Conservation (phyloP, 495 filamentous ascomycete species). For the Podospora pseudocomata region DNA sequence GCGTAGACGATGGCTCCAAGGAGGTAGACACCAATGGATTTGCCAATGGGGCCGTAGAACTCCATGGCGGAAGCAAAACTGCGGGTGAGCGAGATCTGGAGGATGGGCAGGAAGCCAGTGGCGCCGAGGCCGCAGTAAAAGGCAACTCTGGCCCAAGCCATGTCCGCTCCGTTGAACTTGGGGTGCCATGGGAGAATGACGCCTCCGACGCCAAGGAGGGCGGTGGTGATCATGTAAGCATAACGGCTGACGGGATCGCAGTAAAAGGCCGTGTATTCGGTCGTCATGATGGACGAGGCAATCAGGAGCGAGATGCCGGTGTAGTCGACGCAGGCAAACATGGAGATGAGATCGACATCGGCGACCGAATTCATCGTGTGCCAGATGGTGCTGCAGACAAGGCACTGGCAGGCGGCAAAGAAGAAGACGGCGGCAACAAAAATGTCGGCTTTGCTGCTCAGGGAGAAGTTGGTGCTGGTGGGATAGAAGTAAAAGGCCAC, state of each 20-base stretch:
- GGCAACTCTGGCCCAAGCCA: constrained; percentile 85
- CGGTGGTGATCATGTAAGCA: constrained; percentile 80
- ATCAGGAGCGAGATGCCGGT: constrained; percentile 96
- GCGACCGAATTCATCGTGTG: constrained; percentile 97
- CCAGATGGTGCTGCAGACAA: constrained; percentile 94
- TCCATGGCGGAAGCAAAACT: constrained; percentile 70
- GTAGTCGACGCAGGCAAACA: constrained; percentile 98
- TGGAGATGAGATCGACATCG: constrained; percentile 82
- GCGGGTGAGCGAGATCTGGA: constrained; percentile 74
- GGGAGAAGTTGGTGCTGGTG: constrained; percentile 72
- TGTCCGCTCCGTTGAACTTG: constrained; percentile 85
- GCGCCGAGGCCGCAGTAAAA: constrained; percentile 87
- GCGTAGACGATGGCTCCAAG: constrained; percentile 84
- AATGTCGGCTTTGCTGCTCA: constrained; percentile 82
- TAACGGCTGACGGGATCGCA: constrained; percentile 87
- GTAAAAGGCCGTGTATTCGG: constrained; percentile 98
- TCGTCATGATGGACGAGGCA: constrained; percentile 95
- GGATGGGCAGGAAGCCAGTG: constrained; percentile 87
- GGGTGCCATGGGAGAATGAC: constrained; percentile 96
- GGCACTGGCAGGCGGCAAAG: constrained; percentile 92
- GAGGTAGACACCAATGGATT: constrained; percentile 82
- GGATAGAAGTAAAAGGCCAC: constrained; percentile 98
- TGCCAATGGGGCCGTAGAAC: constrained; percentile 86
- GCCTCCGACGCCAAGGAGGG: constrained; percentile 76
- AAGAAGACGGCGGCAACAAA: constrained; percentile 92